Evolutionary conservation across 2,329 filamentous ascomycete genomes (phyloP), one percentile per base, ranked within the genome.

Genomic region (Diplodia scrobiculata): DNA sequence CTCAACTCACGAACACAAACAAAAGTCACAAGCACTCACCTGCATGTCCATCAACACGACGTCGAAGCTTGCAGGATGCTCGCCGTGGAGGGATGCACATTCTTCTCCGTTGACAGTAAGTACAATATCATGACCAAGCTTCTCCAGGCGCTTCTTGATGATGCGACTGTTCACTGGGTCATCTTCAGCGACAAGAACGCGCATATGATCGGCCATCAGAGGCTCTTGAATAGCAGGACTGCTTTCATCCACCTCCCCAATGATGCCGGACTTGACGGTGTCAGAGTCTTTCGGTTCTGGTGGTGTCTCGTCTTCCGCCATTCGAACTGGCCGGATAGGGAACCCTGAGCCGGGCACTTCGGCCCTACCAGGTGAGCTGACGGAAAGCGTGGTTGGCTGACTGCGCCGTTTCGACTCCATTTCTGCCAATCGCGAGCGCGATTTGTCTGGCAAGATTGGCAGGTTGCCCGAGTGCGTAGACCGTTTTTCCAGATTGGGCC

Each of bases 11-110:
- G 2, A 13, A 7, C 5, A 2, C 6, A 21, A 3, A 2, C n/a
- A 5, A 7, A 34, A 10, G 17, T 11, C 5, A 6, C 3, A 34
- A 29, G 2, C 17, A 78, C 86, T 77, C 74, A 92, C 91, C 83
- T 96, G 91, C 85, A 97, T 92, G 73, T 96, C 92, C 92, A 96
- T 96, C 68, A 97, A 82, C 55, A 97, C 83, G 5, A 92, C 88
- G 74, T 96, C 91, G 72, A 91, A 95, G 25, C 79, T 78, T 29
- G 76, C 76, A 0, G 87, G 81, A 60, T 83, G 84, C 53, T 91
- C 89, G 59, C 83, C 84, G 75, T 91, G 93, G 4, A 86, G 83
- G 59, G 83, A 82, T 5, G 91, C 89, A 72, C 92, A 97, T 72
- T 96, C 91, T 73, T 95, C 90, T 7, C 92, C 92, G 68, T 96